Conservation (phyloP, 768 basidiomycete species). For the Leccinum boreale region DNA sequence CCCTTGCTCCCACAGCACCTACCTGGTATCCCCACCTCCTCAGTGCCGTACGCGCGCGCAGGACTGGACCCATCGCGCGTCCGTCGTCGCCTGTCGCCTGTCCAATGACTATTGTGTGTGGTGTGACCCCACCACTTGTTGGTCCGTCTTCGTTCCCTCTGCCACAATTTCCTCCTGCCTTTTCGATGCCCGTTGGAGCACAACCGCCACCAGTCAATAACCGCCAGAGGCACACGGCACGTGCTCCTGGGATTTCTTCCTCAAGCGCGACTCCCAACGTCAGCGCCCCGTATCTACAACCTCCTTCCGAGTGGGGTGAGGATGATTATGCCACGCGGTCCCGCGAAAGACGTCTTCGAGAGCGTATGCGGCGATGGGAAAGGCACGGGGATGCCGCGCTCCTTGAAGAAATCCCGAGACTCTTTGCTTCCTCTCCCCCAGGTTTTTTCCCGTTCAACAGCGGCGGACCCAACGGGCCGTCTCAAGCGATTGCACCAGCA, state of each 20-base stretch:
- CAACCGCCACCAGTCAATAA: conserved; percentile 8
- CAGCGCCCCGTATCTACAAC: not conserved
- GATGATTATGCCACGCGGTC: conserved; percentile 61
- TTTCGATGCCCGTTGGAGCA: conserved; percentile 6
- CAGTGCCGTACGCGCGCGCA: conserved; percentile 71
- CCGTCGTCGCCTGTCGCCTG: conserved; percentile 57
- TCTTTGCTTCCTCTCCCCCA: conserved; percentile 34
- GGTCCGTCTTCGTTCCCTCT: conserved; percentile 35
- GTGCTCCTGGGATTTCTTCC: conserved; percentile 25
- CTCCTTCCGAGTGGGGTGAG: conserved; percentile 56
- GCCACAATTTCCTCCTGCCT: conserved; percentile 10
- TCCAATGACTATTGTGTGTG: conserved; percentile 83
- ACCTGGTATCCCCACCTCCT: conserved; percentile 82
- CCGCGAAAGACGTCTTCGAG: conserved; percentile 68
- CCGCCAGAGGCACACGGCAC: conserved; percentile 18
- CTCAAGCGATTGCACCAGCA: conserved; percentile 23
- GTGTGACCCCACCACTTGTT: conserved; percentile 76
- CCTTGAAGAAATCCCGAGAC: conserved; percentile 60
- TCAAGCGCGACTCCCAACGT: conserved; percentile 33
- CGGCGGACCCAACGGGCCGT: not conserved
- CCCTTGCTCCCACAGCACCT: conserved; percentile 66
- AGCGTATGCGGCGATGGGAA: conserved; percentile 75
- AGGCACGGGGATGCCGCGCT: conserved; percentile 50
- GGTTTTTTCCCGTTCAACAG: conserved; percentile 5
- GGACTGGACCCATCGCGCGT: conserved; percentile 60